A percentile compares a stretch with the other conserved stretches of the same genome.
phyloP scores from a whole-genome alignment of 2,329 filamentous ascomycete species.

The Penicillium paneum region DNA sequence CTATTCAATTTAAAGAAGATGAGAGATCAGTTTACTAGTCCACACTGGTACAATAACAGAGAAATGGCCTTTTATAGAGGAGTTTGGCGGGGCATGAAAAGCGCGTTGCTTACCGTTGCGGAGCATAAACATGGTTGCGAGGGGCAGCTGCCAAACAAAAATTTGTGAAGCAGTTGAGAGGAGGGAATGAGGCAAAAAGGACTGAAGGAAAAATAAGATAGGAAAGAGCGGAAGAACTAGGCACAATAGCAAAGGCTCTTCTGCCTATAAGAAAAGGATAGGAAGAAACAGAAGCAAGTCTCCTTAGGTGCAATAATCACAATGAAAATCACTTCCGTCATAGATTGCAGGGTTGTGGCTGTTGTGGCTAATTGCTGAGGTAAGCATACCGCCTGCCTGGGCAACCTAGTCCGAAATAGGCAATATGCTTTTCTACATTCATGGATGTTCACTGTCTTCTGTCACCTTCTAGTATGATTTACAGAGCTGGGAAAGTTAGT shows the following conservation, averaged over 20 bases:
- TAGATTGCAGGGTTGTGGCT: constrained; percentile 11
- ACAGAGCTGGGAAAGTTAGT: neutral
- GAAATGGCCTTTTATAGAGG: constrained; percentile 18
- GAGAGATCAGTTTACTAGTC: constrained; percentile 4
- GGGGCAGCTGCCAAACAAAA: constrained; percentile 25
- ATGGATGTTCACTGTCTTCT: neutral
- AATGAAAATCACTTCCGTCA: constrained; percentile 20
- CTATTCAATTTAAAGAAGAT: constrained; percentile 44
- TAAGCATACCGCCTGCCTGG: neutral
- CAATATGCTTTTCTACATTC: neutral
- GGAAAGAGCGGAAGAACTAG: constrained; percentile 1
- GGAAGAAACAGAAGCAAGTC: neutral
- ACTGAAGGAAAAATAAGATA: constrained; percentile 2
- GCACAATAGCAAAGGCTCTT: neutral
- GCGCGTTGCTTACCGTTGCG: constrained; percentile 49
- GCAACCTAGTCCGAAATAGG: neutral
- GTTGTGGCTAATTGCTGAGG: constrained; percentile 5
- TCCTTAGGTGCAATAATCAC: constrained; percentile 7
- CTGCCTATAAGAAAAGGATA: neutral
- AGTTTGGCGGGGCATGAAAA: constrained; percentile 25
- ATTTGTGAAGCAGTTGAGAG: neutral
- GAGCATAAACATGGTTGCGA: constrained; percentile 55
- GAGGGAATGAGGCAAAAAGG: constrained; percentile 1
- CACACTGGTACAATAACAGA: neutral
- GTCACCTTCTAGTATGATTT: neutral